phyloP scores from a whole-genome alignment of 352 stramenopile genomes.

The Globisporangium rhizosaccharum region DNA sequence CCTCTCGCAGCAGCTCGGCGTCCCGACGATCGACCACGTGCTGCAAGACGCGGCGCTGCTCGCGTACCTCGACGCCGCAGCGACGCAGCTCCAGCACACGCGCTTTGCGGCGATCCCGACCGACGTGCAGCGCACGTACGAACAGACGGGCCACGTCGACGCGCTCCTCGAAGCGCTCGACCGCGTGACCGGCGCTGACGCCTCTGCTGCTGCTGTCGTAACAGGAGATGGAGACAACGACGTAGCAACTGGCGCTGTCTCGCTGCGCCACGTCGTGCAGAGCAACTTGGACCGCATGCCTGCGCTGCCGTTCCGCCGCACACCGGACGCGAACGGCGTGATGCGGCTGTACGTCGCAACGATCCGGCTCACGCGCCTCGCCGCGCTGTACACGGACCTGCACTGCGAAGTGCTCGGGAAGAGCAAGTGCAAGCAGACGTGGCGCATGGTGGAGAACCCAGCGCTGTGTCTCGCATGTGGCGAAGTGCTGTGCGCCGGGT shows the following conservation, averaged over 20 bases:
- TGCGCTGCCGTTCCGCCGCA: slow-evolving; percentile 43
- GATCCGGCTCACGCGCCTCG: slow-evolving; percentile 53
- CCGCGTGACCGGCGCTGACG: slow-evolving; percentile 13
- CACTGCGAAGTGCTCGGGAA: slow-evolving; percentile 66
- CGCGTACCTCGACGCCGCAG: slow-evolving; percentile 48
- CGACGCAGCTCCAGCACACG: slow-evolving; percentile 37
- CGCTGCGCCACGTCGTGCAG: slow-evolving; percentile 22
- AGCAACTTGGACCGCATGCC: slow-evolving; percentile 52
- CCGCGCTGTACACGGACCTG: slow-evolving; percentile 71
- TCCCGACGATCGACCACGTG: slow-evolving; percentile 55
- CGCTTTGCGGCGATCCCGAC: slow-evolving; percentile 42
- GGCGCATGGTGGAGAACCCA: slow-evolving; percentile 69
- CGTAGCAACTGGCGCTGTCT: neutral
- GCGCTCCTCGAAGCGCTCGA: slow-evolving; percentile 36
- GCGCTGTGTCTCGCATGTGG: slow-evolving; percentile 77
- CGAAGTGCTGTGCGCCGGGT: slow-evolving; percentile 72
- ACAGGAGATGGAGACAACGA: too few species aligned
- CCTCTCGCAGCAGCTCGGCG: slow-evolving; percentile 70
- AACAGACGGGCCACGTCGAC: slow-evolving; percentile 44
- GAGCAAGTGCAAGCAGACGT: slow-evolving; percentile 70
- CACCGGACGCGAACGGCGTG: slow-evolving; percentile 26
- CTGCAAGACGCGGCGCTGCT: slow-evolving; percentile 42
- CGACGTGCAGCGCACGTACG: slow-evolving; percentile 46
- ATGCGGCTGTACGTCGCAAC: slow-evolving; percentile 55
- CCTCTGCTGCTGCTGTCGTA: neutral